Base-by-base conservation (phyloP, 1,139 yeast species). In the Yamadazyma buinensis region DNA sequence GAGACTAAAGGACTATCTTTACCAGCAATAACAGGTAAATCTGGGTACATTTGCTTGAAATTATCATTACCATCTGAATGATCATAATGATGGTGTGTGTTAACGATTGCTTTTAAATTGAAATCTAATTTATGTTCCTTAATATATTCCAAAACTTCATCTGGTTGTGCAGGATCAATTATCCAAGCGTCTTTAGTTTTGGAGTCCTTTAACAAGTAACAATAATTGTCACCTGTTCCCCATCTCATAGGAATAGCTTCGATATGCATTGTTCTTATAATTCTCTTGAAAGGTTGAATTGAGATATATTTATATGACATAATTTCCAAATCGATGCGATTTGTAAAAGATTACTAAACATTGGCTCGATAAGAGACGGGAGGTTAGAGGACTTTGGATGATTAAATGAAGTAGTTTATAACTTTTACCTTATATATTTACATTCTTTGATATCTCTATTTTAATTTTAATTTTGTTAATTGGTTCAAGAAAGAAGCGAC, bases 51-150 rank as follows among this genome's bases (percentile, higher is more conserved):
- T 30, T 54, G 51, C 41, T 63, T 69, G 48, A 57, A 58, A 18
- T 61, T 67, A 21, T 64, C 59, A 54, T 92, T 92, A 1, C 99
- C 99, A 15, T 86, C 96, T 1, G 97, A 72, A 59, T 92, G 98
- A 54, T 92, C 99, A 49, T 79, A 76, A 56, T 92, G 98, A 55
- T 94, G 97, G 54, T 92, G 98, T 1, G 98, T 92, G 57, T 92
- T 92, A 36, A 86, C 95, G 41, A 92, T 83, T 1, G 92, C 88
- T 33, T 70, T 69, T 39, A 90, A 62, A 39, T 67, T 70, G 40
- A 57, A 64, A 23, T 52, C 42, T 8, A 57, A 50, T 29, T 59
- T 56, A 27, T 58, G 36, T 8, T 43, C 37, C 15, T 47, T 40
- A 23, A 68, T 41, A 42, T 57, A 61, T 10, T 44, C 39, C 25